Evolutionary conservation across 352 stramenopile species (phyloP), one percentile per base, ranked within the genome.

Genomic region (Pythium phragmitis): DNA sequence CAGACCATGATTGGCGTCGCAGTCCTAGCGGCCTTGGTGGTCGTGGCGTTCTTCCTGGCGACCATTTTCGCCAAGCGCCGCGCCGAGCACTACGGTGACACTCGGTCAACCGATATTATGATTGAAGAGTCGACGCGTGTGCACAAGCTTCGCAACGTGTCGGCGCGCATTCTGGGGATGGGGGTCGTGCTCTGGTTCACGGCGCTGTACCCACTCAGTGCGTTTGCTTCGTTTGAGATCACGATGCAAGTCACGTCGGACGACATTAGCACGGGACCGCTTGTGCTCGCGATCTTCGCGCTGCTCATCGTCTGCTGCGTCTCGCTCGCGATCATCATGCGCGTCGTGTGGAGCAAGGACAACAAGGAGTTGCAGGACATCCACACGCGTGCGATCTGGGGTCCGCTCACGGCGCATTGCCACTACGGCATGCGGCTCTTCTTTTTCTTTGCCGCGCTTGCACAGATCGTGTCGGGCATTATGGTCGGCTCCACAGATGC

Each of bases 161-260:
- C 81, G 16, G 85, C 88, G 23, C 79, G 8, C 81, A 87, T 82
- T 7, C 79, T 92, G 0, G 80, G 81, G 2, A 60, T 92, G 34
- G 76, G 69, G 17, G 68, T 88, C 43, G 65, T 92, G 46, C 58
- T 90, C 23, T 89, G 78, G 79, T 78, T 80, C 69, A 83, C 87
- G 34, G 61, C 73, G 19, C 63, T 91, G 12, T 89, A 78, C 33
- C 84, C 84, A 21, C 61, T 92, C 26, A 85, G 78, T 42, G 70
- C 87, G 58, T 69, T 89, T 42, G 64, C 72, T 21, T 77, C 78
- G n/a, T 89, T 87, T 55, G 83, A 89, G 49, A 88, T 87, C 36
- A 77, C 72, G 8, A 92, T 90, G 81, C 75, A 89, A 65, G 69
- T 81, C 80, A 61, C 80, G 39, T 56, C 74, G 4, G 64, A 64